Evolutionary conservation across 176 grass and related monocot genomes (phyloP), one percentile per base, ranked within the genome.

Genomic region (Puya raimondii): DNA sequence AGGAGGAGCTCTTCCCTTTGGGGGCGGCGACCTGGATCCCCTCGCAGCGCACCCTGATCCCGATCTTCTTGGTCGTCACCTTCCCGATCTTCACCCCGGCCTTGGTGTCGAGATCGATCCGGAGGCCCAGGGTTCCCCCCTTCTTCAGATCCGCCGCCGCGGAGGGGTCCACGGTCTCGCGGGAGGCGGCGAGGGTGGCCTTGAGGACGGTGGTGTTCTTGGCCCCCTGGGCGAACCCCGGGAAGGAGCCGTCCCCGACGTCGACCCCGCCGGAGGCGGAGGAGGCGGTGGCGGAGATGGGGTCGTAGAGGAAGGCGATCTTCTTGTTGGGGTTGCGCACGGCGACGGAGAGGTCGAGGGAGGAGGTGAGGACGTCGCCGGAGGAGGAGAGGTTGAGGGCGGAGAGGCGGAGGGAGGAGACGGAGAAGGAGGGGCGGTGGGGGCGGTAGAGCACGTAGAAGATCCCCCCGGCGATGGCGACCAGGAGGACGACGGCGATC

Each of bases 371-470:
- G 1, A 26, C 18, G 75, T 21, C 64, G 61, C 21, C 64, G 61
- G 80, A 70, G 29, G 78, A 68, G 0, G 95, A 82, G 67, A 94
- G 65, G 64, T 85, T 91, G 69, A 99, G 85, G 64, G 82, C 87
- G 48, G 74, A 64, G 57, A 94, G 78, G 2, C 70, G 80, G 47
- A 84, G 53, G n/a, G 54, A 81, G 51, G 84, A 78, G 78, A 99
- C 77, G 12, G 87, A 82, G 87, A 99, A 99, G 12, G 80, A 71
- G 14, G 95, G 95, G 54, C 90, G 90, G 75, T 86, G 95, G 3
- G 95, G 95, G 23, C 66, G 95, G 80, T 99, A 99, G 0, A 99
- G 67, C 23, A 99, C 65, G 77, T 99, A 99, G 84, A 99, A 91
- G 12, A 84, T 80, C 63, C 86, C 95, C 0, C 82, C 87, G 2